Evolutionary conservation across 2,329 filamentous ascomycete species (phyloP).

Genomic region (Fusarium tuaranense): DNA sequence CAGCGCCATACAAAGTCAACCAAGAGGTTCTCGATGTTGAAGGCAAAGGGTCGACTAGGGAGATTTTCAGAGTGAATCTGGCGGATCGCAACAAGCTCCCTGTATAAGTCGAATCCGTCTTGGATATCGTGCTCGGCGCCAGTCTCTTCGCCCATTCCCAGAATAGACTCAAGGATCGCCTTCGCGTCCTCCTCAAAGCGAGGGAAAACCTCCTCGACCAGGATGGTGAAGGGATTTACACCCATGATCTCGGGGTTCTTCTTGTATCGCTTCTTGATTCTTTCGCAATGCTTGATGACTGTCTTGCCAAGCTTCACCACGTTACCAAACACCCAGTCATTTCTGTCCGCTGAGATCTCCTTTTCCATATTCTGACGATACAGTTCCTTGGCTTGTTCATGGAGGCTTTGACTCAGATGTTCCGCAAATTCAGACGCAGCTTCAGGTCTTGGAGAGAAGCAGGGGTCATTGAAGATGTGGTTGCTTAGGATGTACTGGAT

Average conservation of each 20-base stretch:
- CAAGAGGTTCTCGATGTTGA: constrained; percentile 86
- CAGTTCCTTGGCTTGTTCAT: constrained; percentile 79
- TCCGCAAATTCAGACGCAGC: constrained; percentile 79
- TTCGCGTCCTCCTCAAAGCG: constrained; percentile 90
- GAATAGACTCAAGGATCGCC: constrained; percentile 84
- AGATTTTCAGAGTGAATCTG: constrained; percentile 82
- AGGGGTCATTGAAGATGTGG: constrained; percentile 83
- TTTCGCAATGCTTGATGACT: constrained; percentile 86
- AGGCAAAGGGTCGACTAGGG: constrained; percentile 80
- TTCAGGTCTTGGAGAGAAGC: constrained; percentile 77
- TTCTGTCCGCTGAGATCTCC: constrained; percentile 81
- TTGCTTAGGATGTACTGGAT: constrained; percentile 84
- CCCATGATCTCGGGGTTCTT: constrained; percentile 91
- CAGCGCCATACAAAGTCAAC: constrained; percentile 97
- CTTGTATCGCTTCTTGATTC: constrained; percentile 91
- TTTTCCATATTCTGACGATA: constrained; percentile 84
- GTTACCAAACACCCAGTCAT: constrained; percentile 91
- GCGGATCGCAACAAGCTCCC: constrained; percentile 86
- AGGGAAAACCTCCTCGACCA: constrained; percentile 87
- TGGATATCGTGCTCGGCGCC: constrained; percentile 84
- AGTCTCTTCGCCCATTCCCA: constrained; percentile 76
- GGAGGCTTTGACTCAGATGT: constrained; percentile 78
- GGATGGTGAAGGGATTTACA: constrained; percentile 71
- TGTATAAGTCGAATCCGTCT: constrained; percentile 95
- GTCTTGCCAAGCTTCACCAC: constrained; percentile 89